Conservation (phyloP, 306 rosid genomes). For the Medicago arabica region DNA sequence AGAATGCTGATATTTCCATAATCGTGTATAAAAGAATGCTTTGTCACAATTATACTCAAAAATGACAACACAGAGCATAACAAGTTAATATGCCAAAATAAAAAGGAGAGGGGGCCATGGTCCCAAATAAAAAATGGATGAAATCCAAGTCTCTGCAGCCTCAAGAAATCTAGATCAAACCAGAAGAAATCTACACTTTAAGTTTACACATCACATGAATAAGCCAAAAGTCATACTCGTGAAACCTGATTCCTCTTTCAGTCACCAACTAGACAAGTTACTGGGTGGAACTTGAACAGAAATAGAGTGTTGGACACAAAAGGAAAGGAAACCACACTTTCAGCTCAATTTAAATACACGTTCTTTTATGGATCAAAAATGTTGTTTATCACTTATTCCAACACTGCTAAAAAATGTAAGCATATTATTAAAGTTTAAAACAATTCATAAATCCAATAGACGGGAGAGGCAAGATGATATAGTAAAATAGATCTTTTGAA, state of each 20-base stretch:
- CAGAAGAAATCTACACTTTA: conserved; percentile 17
- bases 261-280: not conserved
- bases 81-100: not conserved
- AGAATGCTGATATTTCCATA: conserved; percentile 11
- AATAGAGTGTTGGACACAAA: conserved; percentile 12
- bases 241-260: conserved; percentile 15
- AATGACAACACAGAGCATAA: conserved; percentile 4
- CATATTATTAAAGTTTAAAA: conserved; percentile 10
- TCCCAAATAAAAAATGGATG: conserved; percentile 20
- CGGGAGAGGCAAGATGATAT: not conserved
- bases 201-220: not conserved
- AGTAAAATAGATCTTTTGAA: not conserved
- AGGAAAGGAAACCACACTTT: not conserved
- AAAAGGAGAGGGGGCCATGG: not conserved
- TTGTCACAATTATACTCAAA: conserved; percentile 13
- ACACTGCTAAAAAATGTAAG: not conserved
- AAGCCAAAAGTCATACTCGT: conserved; percentile 7
- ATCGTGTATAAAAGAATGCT: not conserved
- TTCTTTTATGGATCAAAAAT: not conserved
- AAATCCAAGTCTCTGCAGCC: conserved; percentile 14
- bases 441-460: conserved; percentile 4
- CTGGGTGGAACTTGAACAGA: not conserved
- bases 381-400: not conserved
- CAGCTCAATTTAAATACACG: no score
- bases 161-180: not conserved